Evolutionary conservation across 345 rosid genomes (phyloP).

Genomic region (Barbarea vulgaris): DNA sequence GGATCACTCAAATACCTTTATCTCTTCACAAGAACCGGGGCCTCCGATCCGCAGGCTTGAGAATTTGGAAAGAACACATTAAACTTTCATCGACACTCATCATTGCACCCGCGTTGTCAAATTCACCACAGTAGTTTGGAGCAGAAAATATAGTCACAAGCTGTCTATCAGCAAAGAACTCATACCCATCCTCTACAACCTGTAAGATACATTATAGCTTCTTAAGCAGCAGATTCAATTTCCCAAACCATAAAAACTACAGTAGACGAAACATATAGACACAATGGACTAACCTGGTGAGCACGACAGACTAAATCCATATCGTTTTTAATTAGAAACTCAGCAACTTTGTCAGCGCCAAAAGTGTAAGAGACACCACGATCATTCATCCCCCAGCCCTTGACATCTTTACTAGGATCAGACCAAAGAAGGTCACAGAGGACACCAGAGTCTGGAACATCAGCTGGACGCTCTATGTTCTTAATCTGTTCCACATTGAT

Average conservation of each 20-base stretch:
- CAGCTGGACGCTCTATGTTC: conserved; percentile 50
- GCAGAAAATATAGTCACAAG: conserved; percentile 47
- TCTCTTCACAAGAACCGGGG: conserved; percentile 39
- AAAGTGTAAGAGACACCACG: conserved; percentile 63
- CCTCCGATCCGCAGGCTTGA: conserved; percentile 71
- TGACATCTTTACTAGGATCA: conserved; percentile 54
- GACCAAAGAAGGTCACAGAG: conserved; percentile 71
- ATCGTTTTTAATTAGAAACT: conserved; percentile 76
- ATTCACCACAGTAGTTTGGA: conserved; percentile 44
- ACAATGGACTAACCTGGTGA: conserved; percentile 64
- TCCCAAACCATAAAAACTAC: conserved; percentile 11
- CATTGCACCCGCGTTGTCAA: conserved; percentile 39
- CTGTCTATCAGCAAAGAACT: conserved; percentile 84
- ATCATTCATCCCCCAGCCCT: conserved; percentile 66
- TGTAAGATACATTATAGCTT: conserved; percentile 32
- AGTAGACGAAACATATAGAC: neutral
- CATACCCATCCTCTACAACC: conserved; percentile 97
- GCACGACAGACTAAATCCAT: conserved; percentile 55
- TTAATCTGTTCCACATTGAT: conserved; percentile 51
- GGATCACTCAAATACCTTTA: conserved; percentile 21
- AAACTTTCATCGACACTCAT: conserved; percentile 39
- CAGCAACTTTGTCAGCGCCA: conserved; percentile 55
- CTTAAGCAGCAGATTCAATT: neutral
- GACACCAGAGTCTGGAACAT: conserved; percentile 59
- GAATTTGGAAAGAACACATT: conserved; percentile 80